These are phyloP conservation scores for Cladosporium halotolerans DNA, from an alignment of 2,329 filamentous ascomycete species.

Conservation along the genomic window DNA sequence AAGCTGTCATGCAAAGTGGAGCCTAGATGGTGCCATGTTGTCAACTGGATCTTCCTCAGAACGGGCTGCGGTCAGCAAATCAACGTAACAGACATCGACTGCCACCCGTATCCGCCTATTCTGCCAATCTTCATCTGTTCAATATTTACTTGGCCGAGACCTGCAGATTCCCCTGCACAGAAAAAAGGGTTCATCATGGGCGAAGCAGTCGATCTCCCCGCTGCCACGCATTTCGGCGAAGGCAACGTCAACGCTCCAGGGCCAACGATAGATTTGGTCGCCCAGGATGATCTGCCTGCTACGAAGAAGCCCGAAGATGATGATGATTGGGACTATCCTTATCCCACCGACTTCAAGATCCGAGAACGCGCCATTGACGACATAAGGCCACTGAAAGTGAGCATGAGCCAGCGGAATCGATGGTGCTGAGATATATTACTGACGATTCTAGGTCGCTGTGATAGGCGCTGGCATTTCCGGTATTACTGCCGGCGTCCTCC, in stretches of 20 bases:
- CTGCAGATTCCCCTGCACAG: no score
- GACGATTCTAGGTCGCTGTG: constrained; percentile 46
- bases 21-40: constrained; percentile 5
- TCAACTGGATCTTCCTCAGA: no score
- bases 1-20: constrained; percentile 8
- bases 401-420: background rate
- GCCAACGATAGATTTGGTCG: constrained; percentile 3
- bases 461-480: constrained; percentile 61
- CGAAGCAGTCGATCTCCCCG: constrained; percentile 1
- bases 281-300: constrained; percentile 1
- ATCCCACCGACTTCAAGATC: constrained; percentile 25
- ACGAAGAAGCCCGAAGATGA: background rate
- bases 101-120: no score
- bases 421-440: background rate
- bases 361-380: constrained; percentile 26
- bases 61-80: no score
- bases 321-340: constrained; percentile 22
- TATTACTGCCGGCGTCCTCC: constrained; percentile 57
- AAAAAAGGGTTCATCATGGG: background rate
- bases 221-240: constrained; percentile 3
- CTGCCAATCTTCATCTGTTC: no score
- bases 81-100: no score
- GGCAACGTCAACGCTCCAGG: background rate
- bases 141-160: no score
- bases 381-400: constrained; percentile 20